A percentile compares a stretch with the other conserved stretches of the same genome.
These are phyloP conservation scores for Leishmania guyanensis DNA, from an alignment of 208 protist genomes.

Conservation along the genomic window DNA sequence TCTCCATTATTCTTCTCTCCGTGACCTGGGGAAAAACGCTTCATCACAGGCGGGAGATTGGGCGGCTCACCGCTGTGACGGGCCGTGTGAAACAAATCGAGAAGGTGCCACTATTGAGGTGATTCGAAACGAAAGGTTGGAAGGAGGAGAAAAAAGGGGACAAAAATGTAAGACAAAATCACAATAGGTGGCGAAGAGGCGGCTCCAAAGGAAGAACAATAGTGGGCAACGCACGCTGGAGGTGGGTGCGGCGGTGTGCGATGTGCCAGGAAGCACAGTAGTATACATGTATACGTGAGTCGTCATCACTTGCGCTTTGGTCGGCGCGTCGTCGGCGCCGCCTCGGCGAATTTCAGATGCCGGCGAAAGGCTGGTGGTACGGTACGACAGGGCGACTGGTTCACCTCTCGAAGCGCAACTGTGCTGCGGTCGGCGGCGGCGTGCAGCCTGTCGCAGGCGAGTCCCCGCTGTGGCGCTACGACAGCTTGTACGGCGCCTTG, in stretches of 20 bases:
- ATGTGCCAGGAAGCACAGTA: background rate
- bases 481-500: background rate
- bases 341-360: conserved; percentile 22
- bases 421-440: background rate
- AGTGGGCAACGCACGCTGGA: background rate
- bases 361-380: conserved; percentile 36
- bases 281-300: conserved; percentile 13
- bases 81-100: too few species aligned
- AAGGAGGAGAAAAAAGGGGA: background rate
- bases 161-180: background rate
- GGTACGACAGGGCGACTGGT: conserved; percentile 5
- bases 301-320: conserved; percentile 43
- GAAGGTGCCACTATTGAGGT: background rate
- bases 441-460: conserved; percentile 2
- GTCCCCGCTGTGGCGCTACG: background rate
- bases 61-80: background rate
- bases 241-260: background rate
- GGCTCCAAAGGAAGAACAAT: background rate
- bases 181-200: background rate
- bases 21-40: background rate
- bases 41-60: background rate
- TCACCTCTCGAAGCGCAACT: background rate
- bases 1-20: background rate
- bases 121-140: too few species aligned
- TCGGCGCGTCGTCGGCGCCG: conserved; percentile 32